These are phyloP conservation scores for Calocera cornea DNA, from an alignment of 768 basidiomycete species.

Conservation along the genomic window DNA sequence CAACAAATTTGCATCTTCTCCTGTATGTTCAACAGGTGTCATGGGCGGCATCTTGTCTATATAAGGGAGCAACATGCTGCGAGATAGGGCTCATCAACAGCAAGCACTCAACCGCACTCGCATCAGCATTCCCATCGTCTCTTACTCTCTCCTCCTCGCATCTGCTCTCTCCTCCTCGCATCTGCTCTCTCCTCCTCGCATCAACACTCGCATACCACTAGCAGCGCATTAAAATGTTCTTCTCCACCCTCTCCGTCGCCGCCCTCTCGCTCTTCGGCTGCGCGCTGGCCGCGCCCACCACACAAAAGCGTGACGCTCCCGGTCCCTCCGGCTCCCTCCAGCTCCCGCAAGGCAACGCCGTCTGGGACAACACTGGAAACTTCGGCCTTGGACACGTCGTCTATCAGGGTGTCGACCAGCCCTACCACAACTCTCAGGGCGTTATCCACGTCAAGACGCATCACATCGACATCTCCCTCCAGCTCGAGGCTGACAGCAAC, in stretches of 20 bases:
- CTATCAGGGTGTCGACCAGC: conserved; percentile 3
- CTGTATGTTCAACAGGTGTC: not conserved
- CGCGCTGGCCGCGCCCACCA: not conserved
- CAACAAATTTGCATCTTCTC: not conserved
- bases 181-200: not conserved
- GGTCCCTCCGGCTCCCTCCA: not conserved
- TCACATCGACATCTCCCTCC: conserved; percentile 1
- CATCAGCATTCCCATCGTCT: not conserved
- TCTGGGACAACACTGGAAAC: not conserved
- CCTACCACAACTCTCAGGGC: not conserved
- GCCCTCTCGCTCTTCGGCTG: not conserved
- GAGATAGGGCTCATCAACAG: no score
- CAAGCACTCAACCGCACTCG: no score
- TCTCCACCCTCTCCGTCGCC: not conserved
- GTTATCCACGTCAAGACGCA: conserved; percentile 2
- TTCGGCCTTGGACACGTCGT: not conserved
- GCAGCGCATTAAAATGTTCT: not conserved
- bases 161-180: not conserved
- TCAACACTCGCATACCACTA: not conserved
- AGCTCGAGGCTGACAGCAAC: not conserved
- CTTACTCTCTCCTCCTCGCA: not conserved
- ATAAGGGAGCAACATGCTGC: no score
- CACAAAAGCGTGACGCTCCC: not conserved
- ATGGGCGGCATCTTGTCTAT: not conserved
- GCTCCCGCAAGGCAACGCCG: not conserved